A percentile compares a stretch with the other conserved stretches of the same genome.
phyloP scores from a whole-genome alignment of 306 rosid species.

The Cucurbita pepo region DNA sequence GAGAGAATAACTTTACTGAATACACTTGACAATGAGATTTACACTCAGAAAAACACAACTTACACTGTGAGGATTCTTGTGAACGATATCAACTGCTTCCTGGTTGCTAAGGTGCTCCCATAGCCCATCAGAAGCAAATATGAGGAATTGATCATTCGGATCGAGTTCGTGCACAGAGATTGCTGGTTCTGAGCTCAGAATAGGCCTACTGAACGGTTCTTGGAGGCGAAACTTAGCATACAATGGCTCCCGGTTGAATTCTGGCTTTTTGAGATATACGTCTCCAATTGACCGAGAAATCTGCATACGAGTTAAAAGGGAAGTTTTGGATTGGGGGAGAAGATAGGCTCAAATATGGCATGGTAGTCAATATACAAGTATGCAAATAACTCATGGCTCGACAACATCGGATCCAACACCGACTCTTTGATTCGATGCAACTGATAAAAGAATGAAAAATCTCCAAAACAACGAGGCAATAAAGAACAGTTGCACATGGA shows the following conservation, averaged over 20 bases:
- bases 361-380: too few species aligned
- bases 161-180: constrained; percentile 65
- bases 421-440: not conserved
- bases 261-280: constrained; percentile 66
- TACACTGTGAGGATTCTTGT: constrained; percentile 66
- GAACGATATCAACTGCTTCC: constrained; percentile 81
- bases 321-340: not conserved
- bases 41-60: constrained; percentile 12
- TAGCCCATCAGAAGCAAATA: constrained; percentile 87
- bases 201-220: constrained; percentile 60
- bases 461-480: not conserved
- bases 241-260: constrained; percentile 72
- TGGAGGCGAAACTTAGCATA: constrained; percentile 70
- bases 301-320: constrained; percentile 22
- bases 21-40: not conserved
- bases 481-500: not conserved
- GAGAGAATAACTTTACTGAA: not conserved
- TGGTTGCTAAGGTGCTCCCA: constrained; percentile 97
- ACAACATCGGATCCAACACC: not conserved
- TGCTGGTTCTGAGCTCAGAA: constrained; percentile 79
- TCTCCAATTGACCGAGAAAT: constrained; percentile 82
- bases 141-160: constrained; percentile 57
- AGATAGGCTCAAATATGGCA: not conserved
- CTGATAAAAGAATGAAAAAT: not conserved
- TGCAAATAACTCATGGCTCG: not conserved